phyloP scores from a whole-genome alignment of 139 green algal genomes.

The Prasinococcaceae sp. region DNA sequence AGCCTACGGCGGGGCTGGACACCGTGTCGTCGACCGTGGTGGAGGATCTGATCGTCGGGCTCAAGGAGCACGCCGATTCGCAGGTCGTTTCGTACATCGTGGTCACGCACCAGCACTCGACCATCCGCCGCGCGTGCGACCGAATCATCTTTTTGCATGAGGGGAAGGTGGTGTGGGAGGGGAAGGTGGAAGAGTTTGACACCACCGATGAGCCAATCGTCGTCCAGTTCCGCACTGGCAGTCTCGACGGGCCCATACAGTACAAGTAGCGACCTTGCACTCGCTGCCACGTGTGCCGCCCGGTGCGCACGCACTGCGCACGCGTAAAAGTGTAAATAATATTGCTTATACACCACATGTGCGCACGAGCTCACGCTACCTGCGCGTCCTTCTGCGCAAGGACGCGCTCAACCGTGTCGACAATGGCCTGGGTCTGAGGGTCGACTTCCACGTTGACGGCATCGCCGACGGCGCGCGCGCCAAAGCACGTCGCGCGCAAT shows the following conservation, averaged over 20 bases:
- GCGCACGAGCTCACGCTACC: no score
- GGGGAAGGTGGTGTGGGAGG: conserved; percentile 91
- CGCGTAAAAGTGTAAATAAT: no score
- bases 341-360: no score
- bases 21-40: conserved; percentile 91
- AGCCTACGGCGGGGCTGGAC: conserved; percentile 94
- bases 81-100: conserved; percentile 85
- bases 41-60: conserved; percentile 83
- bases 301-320: no score
- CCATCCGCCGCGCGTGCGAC: conserved; percentile 60
- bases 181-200: conserved; percentile 77
- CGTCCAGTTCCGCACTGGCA: conserved; percentile 74
- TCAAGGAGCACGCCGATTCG: conserved; percentile 29
- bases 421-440: conserved; percentile 73
- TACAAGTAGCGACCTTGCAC: no score
- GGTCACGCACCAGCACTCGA: conserved; percentile 96
- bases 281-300: no score
- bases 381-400: no score
- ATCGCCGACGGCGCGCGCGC: conserved; percentile 39
- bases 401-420: conserved; percentile 79
- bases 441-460: conserved; percentile 83
- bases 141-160: conserved; percentile 90
- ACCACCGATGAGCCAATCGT: conserved; percentile 84
- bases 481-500: conserved; percentile 28
- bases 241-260: conserved; percentile 16